Conservation (phyloP, 2,329 filamentous ascomycete genomes). For the Fusarium nematophilum region DNA sequence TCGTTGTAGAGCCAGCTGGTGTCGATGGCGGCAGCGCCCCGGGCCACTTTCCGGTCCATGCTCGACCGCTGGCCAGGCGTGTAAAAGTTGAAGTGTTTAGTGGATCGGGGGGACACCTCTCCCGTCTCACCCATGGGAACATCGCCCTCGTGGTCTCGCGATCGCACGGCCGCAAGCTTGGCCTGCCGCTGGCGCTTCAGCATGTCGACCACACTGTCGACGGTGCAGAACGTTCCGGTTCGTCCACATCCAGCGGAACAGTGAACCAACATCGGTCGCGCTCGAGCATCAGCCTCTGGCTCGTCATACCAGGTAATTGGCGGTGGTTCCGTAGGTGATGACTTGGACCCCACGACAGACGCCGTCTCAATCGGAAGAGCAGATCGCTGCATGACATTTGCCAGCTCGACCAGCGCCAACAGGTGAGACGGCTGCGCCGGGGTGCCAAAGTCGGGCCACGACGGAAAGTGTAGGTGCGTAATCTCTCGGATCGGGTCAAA, state of each 20-base stretch:
- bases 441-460: conserved; percentile 98
- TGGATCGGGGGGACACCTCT: conserved; percentile 44
- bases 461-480: conserved; percentile 92
- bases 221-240: conserved; percentile 95
- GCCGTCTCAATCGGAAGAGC: conserved; percentile 61
- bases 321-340: conserved; percentile 42
- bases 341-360: conserved; percentile 48
- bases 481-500: conserved; percentile 91
- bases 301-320: conserved; percentile 65
- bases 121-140: conserved; percentile 55
- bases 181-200: conserved; percentile 81
- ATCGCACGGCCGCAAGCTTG: conserved; percentile 38
- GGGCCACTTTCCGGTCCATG: conserved; percentile 21
- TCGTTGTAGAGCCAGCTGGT: conserved; percentile 77
- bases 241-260: conserved; percentile 96
- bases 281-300: conserved; percentile 63
- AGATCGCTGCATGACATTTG: conserved; percentile 76
- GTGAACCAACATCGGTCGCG: conserved; percentile 87
- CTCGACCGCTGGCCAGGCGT: conserved; percentile 28
- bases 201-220: conserved; percentile 96
- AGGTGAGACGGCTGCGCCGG: conserved; percentile 90
- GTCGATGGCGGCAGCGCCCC: conserved; percentile 49
- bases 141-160: conserved; percentile 56
- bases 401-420: conserved; percentile 88
- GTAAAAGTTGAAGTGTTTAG: conserved; percentile 40